Evolutionary conservation across 352 stramenopile species (phyloP).

Genomic region (Globisporangium okanoganense): DNA sequence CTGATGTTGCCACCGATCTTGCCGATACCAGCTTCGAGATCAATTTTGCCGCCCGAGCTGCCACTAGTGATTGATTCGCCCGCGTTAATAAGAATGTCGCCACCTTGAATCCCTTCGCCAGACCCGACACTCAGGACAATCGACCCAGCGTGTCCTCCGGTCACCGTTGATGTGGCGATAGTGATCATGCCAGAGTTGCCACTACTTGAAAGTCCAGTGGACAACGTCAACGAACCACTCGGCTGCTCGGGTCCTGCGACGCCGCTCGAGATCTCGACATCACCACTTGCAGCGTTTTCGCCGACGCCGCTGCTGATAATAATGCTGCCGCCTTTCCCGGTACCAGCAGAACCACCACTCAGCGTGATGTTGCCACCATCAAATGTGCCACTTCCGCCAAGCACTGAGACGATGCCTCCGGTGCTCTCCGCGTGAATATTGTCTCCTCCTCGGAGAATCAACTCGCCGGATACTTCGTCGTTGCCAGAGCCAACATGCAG

Average conservation of each 20-base stretch:
- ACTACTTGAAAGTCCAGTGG: conserved; percentile 6
- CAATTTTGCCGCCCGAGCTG: conserved; percentile 14
- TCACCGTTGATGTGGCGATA: conserved; percentile 9
- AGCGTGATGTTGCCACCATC: conserved; percentile 20
- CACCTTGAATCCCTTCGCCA: conserved; percentile 8
- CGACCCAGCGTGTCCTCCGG: conserved; percentile 11
- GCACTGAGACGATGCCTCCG: conserved; percentile 17
- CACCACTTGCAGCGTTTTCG: conserved; percentile 19
- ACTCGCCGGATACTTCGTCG: conserved; percentile 6
- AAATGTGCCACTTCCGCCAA: conserved; percentile 13
- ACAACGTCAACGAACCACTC: conserved; percentile 21
- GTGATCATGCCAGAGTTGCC: conserved; percentile 4
- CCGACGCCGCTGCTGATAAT: conserved; percentile 24
- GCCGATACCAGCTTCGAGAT: conserved; percentile 8
- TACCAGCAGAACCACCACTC: conserved; percentile 14
- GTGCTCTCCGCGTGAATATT: conserved; percentile 13
- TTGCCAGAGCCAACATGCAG: conserved; percentile 17
- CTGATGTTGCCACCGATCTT: conserved; percentile 14
- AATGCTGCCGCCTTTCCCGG: conserved; percentile 24
- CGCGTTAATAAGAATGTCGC: conserved; percentile 4
- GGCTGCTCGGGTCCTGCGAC: conserved; percentile 11
- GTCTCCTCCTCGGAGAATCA: conserved; percentile 19
- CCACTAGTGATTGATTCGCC: conserved; percentile 11
- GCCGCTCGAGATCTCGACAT: conserved; percentile 22
- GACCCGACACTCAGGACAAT: conserved; percentile 15